These are phyloP conservation scores for Verticillium nonalfalfae DNA, from an alignment of 2,329 filamentous ascomycete species.

Conservation along the genomic window DNA sequence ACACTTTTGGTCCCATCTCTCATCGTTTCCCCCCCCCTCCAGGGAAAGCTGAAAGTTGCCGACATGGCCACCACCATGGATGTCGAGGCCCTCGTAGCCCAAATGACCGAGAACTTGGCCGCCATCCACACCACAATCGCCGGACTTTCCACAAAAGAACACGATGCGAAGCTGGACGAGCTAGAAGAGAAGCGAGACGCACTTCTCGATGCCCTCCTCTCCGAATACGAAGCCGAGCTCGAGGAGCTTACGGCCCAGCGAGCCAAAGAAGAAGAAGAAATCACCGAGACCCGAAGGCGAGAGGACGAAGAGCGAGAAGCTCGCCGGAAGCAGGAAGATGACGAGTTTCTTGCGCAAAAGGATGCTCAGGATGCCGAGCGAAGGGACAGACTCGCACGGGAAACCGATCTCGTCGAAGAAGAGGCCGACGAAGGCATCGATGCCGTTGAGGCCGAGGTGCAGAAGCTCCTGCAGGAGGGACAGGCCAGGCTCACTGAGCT, in stretches of 20 bases:
- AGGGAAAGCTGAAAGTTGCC: not conserved
- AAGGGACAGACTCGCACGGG: slow-evolving; percentile 19
- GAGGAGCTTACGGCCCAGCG: slow-evolving; percentile 21
- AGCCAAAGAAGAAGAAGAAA: slow-evolving; percentile 20
- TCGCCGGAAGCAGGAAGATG: slow-evolving; percentile 27
- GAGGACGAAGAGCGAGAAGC: slow-evolving; percentile 34
- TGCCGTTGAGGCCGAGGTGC: slow-evolving; percentile 23
- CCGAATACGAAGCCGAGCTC: slow-evolving; percentile 22
- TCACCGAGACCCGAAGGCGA: slow-evolving; percentile 26
- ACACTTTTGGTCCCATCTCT: not conserved
- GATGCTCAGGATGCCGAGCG: slow-evolving; percentile 23
- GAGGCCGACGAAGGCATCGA: slow-evolving; percentile 27
- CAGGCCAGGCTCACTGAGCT: slow-evolving; percentile 22
- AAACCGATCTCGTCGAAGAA: slow-evolving; percentile 24
- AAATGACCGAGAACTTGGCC: slow-evolving; percentile 35
- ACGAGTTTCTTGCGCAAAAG: slow-evolving; percentile 19
- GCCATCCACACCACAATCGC: slow-evolving; percentile 29
- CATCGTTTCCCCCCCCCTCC: not conserved
- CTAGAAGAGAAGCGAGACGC: slow-evolving; percentile 30
- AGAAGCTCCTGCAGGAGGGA: slow-evolving; percentile 20
- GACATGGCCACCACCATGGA: slow-evolving; percentile 18
- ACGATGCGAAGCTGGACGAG: slow-evolving; percentile 28
- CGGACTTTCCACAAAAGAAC: slow-evolving; percentile 22
- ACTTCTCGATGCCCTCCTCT: slow-evolving; percentile 22
- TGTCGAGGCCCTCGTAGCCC: slow-evolving; percentile 29